Percentiles rank a stretch among this genome's conserved stretches.
Conservation (phyloP, 2,329 filamentous ascomycete species). For the Trichoderma polysporum region DNA sequence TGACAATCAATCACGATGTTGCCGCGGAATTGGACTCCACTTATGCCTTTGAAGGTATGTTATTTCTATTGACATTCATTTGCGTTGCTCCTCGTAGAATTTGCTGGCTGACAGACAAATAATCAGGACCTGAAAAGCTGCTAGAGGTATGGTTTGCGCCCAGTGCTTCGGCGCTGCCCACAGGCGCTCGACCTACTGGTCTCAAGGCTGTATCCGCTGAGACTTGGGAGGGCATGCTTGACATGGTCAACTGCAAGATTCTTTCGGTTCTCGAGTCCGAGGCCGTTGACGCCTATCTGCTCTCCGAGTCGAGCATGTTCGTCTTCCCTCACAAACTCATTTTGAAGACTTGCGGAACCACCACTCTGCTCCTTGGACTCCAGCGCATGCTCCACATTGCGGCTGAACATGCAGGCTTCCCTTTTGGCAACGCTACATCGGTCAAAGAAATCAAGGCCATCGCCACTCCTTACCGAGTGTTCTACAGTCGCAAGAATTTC, state of each 20-base stretch:
- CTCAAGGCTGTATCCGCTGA: conserved; percentile 83
- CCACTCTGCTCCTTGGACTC: conserved; percentile 84
- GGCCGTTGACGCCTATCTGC: conserved; percentile 90
- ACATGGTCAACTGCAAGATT: conserved; percentile 98
- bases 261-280: conserved; percentile 91
- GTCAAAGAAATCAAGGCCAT: conserved; percentile 68
- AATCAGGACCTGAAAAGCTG: conserved; percentile 84
- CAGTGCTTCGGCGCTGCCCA: conserved; percentile 69
- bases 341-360: conserved; percentile 96
- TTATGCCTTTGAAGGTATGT: conserved; percentile 87
- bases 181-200: conserved; percentile 68
- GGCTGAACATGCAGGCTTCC: conserved; percentile 82
- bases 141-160: conserved; percentile 98
- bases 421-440: conserved; percentile 68
- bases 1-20: conserved; percentile 96
- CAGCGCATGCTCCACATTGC: conserved; percentile 92
- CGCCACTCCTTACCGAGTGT: conserved; percentile 90
- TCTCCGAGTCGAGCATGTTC: conserved; percentile 99
- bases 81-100: background rate
- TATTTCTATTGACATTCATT: too few relatives aligned
- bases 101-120: conserved; percentile 18
- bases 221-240: conserved; percentile 94
- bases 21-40: conserved; percentile 88
- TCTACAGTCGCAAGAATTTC: conserved; percentile 99
- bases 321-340: conserved; percentile 99